These are phyloP conservation scores for Pyricularia pennisetigena DNA, from an alignment of 2,329 filamentous ascomycete genomes.

Conservation along the genomic window DNA sequence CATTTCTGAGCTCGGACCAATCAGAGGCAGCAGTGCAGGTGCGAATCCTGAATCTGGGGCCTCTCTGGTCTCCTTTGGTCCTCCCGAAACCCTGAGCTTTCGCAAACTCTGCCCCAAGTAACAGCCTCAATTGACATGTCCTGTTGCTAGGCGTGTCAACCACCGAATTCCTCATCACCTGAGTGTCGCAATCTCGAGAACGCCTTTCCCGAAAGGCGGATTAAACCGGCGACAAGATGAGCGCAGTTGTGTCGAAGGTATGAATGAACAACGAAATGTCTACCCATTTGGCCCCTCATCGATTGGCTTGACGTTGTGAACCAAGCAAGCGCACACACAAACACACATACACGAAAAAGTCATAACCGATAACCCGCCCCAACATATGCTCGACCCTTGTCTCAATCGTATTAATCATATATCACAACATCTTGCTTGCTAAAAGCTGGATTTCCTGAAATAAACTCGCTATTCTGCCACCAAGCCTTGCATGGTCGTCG, in stretches of 20 bases:
- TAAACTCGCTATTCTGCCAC: not conserved
- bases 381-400: not conserved
- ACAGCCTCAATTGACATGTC: slow-evolving; percentile 5
- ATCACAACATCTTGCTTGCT: not conserved
- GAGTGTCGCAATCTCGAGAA: slow-evolving; percentile 7
- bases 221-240: slow-evolving; percentile 46
- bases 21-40: not conserved
- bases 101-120: not conserved
- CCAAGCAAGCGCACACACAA: not conserved
- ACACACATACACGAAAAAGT: not conserved
- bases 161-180: slow-evolving; percentile 9
- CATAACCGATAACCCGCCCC: not conserved
- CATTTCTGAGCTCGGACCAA: not conserved
- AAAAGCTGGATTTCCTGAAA: not conserved
- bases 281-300: not conserved
- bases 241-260: slow-evolving; percentile 49
- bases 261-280: slow-evolving; percentile 12
- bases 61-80: not conserved
- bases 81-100: not conserved
- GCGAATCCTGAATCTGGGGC: not conserved
- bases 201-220: slow-evolving; percentile 34
- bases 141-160: slow-evolving; percentile 5
- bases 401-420: not conserved
- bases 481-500: not conserved
- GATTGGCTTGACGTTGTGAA: not conserved